Base-by-base conservation (phyloP, 768 basidiomycete genomes). In the Krasilnikovozyma curviuscula region DNA sequence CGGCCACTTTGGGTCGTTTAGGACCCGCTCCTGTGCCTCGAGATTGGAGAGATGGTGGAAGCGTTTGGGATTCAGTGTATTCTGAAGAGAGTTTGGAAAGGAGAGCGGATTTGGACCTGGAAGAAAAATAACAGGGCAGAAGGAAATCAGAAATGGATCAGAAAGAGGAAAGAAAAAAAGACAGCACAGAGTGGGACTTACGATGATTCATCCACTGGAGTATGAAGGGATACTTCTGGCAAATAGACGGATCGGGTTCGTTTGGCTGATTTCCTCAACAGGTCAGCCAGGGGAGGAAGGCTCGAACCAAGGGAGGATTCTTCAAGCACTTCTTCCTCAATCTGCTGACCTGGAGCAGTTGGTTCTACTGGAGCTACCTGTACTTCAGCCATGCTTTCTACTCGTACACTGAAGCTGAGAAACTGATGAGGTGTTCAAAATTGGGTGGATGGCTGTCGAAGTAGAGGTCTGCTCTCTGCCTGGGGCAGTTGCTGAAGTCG, bases 21-120 rank as follows among this genome's bases (percentile, higher is more conserved):
- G 91, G 88, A 0, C 62, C 65, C 0, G 81, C 83, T 16, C 46
- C 49, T 6, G 40, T 48, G 3, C 84, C 76, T 0, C 77, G 71
- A 0, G 77, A 78, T 60, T 86, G 83, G 29, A 95, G 67, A 1
- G 81, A 75, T 3, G 83, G 65, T 0, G 91, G 91, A 2, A 97
- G 75, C 25, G 79, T 75, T 61, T 81, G 83, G 61, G 72, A 82
- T 61, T 93, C 77, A 40, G 73, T 72, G 64, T 88, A 98, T 67
- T 97, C 91, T 60, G 84, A 77, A 29, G 77, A 72, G 27, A 95
- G 79, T 69, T 93, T 93, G 40, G 82, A 75, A 3, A 84, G 71
- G 30, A 93, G 64, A 30, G 62, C 63, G 37, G 61, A 46, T 44
- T 63, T 62, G 55, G 60, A 55, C 14, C 64, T 65, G 42, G 6